These are phyloP conservation scores for Silene coronaria DNA, from an alignment of 179 eudicot species.

Conservation along the genomic window DNA sequence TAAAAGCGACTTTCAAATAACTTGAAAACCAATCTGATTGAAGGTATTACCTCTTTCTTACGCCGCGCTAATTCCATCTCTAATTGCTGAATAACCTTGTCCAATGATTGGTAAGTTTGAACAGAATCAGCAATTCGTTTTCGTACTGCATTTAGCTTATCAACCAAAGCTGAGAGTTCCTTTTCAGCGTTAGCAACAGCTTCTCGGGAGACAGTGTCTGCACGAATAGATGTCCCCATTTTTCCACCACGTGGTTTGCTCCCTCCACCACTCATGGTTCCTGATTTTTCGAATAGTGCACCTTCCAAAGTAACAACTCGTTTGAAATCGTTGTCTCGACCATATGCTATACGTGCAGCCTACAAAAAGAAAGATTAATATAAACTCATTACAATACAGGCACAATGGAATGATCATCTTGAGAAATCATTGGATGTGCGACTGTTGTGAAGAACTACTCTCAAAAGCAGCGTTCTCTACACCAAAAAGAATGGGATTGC, in stretches of 20 bases:
- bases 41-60: constrained; percentile 64
- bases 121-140: constrained; percentile 54
- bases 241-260: constrained; percentile 93
- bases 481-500: too few relatives aligned
- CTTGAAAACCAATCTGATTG: background rate
- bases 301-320: constrained; percentile 95
- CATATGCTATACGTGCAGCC: constrained; percentile 95
- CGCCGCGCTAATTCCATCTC: constrained; percentile 86
- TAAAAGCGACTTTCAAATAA: background rate
- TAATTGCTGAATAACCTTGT: constrained; percentile 46
- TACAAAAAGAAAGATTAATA: constrained; percentile 27
- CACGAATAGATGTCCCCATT: constrained; percentile 87
- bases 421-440: too few relatives aligned
- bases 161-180: constrained; percentile 53
- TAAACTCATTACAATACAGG: too few relatives aligned
- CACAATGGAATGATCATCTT: too few relatives aligned
- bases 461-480: too few relatives aligned
- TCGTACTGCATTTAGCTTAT: constrained; percentile 40
- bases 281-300: constrained; percentile 84
- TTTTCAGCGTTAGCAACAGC: constrained; percentile 67
- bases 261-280: constrained; percentile 99
- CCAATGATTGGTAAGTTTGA: constrained; percentile 55
- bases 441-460: too few relatives aligned
- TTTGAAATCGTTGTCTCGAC: constrained; percentile 52
- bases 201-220: constrained; percentile 76